Percentiles rank a stretch among this genome's conserved stretches.
These are phyloP conservation scores for Fomitopsis betulina DNA, from an alignment of 1,284 basidiomycete genomes.

Conservation along the genomic window DNA sequence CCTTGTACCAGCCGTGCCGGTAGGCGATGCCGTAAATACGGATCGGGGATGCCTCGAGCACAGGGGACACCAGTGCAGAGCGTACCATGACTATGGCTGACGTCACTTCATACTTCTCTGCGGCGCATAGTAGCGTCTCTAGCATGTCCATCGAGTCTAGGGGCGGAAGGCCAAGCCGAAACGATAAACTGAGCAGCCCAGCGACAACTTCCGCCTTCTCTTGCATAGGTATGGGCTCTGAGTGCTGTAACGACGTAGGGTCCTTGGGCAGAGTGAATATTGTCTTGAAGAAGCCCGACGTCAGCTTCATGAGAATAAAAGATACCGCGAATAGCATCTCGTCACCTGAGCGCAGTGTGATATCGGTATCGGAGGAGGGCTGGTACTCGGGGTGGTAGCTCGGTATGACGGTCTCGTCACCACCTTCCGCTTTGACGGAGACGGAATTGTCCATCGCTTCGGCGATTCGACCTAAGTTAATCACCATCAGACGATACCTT, in stretches of 20 bases:
- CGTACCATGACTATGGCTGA: slow-evolving; percentile 49
- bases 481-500: background rate
- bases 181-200: slow-evolving; percentile 49
- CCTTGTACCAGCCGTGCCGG: slow-evolving; percentile 49
- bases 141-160: slow-evolving; percentile 42
- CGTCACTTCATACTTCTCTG: slow-evolving; percentile 65
- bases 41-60: slow-evolving; percentile 40
- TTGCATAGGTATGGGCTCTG: slow-evolving; percentile 43
- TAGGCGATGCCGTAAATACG: slow-evolving; percentile 51
- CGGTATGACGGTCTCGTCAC: background rate
- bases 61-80: slow-evolving; percentile 39
- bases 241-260: slow-evolving; percentile 9
- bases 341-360: slow-evolving; percentile 38
- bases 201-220: slow-evolving; percentile 47
- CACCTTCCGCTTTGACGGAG: background rate
- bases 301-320: slow-evolving; percentile 47
- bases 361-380: slow-evolving; percentile 32
- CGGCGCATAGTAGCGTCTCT: slow-evolving; percentile 47
- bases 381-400: background rate
- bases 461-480: no score
- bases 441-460: background rate
- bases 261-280: slow-evolving; percentile 50
- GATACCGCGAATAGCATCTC: slow-evolving; percentile 47
- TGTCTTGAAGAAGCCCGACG: slow-evolving; percentile 52
- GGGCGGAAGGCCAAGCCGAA: slow-evolving; percentile 44